Base-by-base conservation (phyloP, 2,329 filamentous ascomycete species). In the Colletotrichum abscissum region DNA sequence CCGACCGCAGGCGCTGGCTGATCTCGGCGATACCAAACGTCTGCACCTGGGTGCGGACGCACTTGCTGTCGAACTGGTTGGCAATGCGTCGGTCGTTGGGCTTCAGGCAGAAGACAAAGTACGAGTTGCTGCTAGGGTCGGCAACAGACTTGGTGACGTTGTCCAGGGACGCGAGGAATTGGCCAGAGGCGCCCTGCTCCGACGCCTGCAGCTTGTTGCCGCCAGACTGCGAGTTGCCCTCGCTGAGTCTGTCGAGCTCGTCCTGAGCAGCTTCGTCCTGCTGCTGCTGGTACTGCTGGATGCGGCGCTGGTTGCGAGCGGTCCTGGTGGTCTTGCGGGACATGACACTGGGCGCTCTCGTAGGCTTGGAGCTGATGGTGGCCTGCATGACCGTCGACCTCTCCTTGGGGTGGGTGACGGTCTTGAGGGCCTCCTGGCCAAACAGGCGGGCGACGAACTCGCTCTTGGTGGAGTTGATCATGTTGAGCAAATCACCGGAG, bases 41-140 rank as follows among this genome's bases (percentile, higher is more conserved):
- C 80, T 98, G 96, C 1, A 99, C 90, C 81, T 99, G 97, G 12
- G 94, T 94, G 4, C 97, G 92, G 26, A 99, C 97, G 81, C 97
- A 99, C 83, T 98, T 98, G 89, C 95, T 98, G 82, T 99, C 97
- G 78, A 98, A 99, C 80, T 99, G 97, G 77, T 99, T 99, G 74
- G 97, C 96, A 76, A 99, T 99, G 63, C 97, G 92, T 66, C 97
- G 91, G 81, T 99, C 97, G 78, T 99, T 99, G 26, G 97, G 96
- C 84, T 99, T 99, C 75, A 99, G 85, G 79, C 97, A 99, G 83
- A 99, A 98, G 57, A 99, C 90, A 78, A 98, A 98, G 83, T 99
- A 99, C 1, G 93, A 91, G 79, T 99, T 99, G 12, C 95, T 94
- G 79, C 95, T 94, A 4, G 92, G 90, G 2, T 94, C 91, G 2